Evolutionary conservation across 2,329 filamentous ascomycete genomes (phyloP), one percentile per base, ranked within the genome.

Genomic region (Aspergillus pseudoterreus): DNA sequence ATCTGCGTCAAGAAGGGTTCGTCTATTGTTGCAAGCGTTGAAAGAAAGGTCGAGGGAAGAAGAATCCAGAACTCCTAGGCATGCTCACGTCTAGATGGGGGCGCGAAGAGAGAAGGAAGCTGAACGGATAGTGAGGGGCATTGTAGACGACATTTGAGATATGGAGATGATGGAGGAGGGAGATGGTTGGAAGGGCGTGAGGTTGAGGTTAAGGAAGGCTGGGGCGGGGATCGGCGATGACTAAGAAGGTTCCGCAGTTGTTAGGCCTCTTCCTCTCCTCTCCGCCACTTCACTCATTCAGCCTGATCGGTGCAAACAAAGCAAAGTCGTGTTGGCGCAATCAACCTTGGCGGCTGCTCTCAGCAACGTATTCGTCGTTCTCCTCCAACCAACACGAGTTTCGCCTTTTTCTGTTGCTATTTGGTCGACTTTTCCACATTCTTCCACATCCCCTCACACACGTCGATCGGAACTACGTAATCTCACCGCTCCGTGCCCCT

Each of bases 181-280:
- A 45, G 39, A 46, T 45, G 45, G 53, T 32, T 41, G 51, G 52
- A 43, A 47, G 42, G 52, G 47, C 43, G 15, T 33, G 33, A 43
- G 50, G 45, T 48, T 17, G 35, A 17, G 11, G 19, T 19, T 19
- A 19, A 38, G 50, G 52, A 46, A 50, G 47, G 47, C 48, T 51
- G 44, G 52, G 57, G 58, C 51, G 59, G 60, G 60, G 57, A 57
- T 52, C 35, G 36, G 39, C 33, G 47, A 63, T 63, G 61, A 62
- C 58, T 63, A 60, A 63, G 36, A 15, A 15, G 36, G 22, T 24
- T 15, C 42, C 42, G 19, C 42, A 21, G n/a, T 4, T 35, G n/a
- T 10, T 35, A 33, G 30, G 24, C n/a, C 30, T 33, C 36, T n/a
- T 43, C 17, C 41, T 45, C 50, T 24, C 50, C 44, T 36, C 19